phyloP scores from a whole-genome alignment of 495 filamentous ascomycete species.

The Penicillium silybi region DNA sequence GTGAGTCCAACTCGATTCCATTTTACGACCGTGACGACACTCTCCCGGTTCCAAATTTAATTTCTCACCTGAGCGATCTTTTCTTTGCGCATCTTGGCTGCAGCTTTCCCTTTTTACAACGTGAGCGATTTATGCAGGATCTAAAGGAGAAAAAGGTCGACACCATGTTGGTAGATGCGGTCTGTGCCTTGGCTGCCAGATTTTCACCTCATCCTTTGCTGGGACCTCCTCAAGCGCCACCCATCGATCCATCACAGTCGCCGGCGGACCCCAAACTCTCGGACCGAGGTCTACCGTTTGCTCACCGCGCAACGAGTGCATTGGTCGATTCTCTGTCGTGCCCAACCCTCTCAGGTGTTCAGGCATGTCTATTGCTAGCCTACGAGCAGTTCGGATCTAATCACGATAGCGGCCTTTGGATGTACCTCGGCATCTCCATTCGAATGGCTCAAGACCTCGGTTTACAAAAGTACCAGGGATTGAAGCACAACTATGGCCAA shows the following conservation, averaged over 20 bases:
- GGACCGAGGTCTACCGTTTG: slow-evolving; percentile 63
- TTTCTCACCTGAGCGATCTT: slow-evolving; percentile 67
- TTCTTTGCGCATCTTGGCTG: slow-evolving; percentile 78
- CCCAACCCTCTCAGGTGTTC: slow-evolving; percentile 73
- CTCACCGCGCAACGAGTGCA: slow-evolving; percentile 68
- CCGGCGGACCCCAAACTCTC: slow-evolving; percentile 43
- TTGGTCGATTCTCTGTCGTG: slow-evolving; percentile 74
- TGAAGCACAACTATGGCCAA: slow-evolving; percentile 61
- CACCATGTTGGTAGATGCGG: slow-evolving; percentile 79
- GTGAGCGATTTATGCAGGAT: slow-evolving; percentile 62
- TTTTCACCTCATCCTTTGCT: slow-evolving; percentile 69
- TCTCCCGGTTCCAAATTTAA: slow-evolving; percentile 63
- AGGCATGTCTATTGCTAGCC: slow-evolving; percentile 74
- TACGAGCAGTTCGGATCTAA: slow-evolving; percentile 85
- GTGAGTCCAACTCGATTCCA: slow-evolving; percentile 64
- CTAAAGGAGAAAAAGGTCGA: slow-evolving; percentile 76
- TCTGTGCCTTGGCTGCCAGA: slow-evolving; percentile 75
- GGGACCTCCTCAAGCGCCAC: slow-evolving; percentile 45
- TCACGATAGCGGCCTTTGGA: slow-evolving; percentile 84
- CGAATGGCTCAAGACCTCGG: slow-evolving; percentile 84
- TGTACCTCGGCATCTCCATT: slow-evolving; percentile 82
- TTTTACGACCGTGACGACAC: slow-evolving; percentile 72
- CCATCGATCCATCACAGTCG: slow-evolving; percentile 46
- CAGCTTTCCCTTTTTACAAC: slow-evolving; percentile 76
- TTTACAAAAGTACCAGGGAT: slow-evolving; percentile 71